Base-by-base conservation (phyloP, 1,284 basidiomycete genomes). In the Pterulicium gracile region DNA sequence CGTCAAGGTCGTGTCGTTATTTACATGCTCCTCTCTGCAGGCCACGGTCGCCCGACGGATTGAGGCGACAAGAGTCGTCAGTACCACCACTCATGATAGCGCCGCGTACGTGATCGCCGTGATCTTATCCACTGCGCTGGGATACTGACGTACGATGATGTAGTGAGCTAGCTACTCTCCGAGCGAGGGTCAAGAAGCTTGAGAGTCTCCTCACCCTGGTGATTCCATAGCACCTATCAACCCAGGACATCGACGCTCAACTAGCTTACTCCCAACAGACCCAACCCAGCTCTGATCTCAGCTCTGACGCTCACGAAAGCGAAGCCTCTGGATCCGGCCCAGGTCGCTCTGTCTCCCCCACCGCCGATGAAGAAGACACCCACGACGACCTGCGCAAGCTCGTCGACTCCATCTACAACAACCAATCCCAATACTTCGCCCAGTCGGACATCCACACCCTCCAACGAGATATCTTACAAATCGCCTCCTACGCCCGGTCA, bases 121-220 rank as follows among this genome's bases (percentile, higher is more conserved):
- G n/a, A n/a, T n/a, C n/a, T n/a, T n/a, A n/a, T n/a, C n/a, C n/a
- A n/a, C n/a, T n/a, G n/a, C n/a, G n/a, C n/a, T n/a, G n/a, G n/a
- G n/a, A n/a, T n/a, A n/a, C n/a, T n/a, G n/a, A n/a, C n/a, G n/a
- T n/a, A n/a, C n/a, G n/a, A n/a, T 39, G 7, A 15, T 17, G 19
- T 18, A 39, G 36, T 7, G 36, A 39, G 15, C n/a, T 39, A 13
- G 19, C 36, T 10, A 13, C n/a, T 7, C 36, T 39, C 7, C 5
- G 36, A 17, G 36, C n/a, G 36, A 39, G 36, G 36, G 15, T 39
- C 36, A 39, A 39, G 36, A 39, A 39, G 15, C 15, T 39, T 4
- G 36, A 39, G 36, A 39, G 7, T 15, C 15, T 39, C n/a, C 15
- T 39, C 5, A 18, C 7, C 7, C 36, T 15, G 5, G 36, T 39